Evolutionary conservation across 1,139 yeast genomes (phyloP), one percentile per base, ranked within the genome.

Genomic region (Waltiozyma sp.): DNA sequence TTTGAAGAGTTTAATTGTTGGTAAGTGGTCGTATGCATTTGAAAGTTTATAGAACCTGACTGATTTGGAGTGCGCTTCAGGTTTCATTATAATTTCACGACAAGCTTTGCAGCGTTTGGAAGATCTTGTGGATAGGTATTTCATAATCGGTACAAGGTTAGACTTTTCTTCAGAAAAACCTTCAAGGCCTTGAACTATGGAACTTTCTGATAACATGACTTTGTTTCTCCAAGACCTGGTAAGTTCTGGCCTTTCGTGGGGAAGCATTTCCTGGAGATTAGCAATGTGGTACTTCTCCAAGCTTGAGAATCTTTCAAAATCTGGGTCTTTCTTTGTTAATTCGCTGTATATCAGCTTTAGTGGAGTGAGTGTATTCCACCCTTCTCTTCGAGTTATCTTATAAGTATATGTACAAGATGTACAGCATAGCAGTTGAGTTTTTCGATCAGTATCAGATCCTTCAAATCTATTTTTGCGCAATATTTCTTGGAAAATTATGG

Each of bases 51-150:
- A 46, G 40, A 60, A 58, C 40, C 56, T 59, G 2, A 56, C 49
- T 2, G 61, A 56, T 1, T 46, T 11, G 1, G 61, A 56, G 11
- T 57, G 61, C 2, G 47, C 37, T 36, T 59, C 61, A 3, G 63
- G 61, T 40, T 51, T 50, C 44, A 55, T 49, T 19, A 63, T 37
- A 2, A 49, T 41, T 1, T 49, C 31, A 14, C 61, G 50, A 39
- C 66, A 62, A 10, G 57, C 54, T 44, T 58, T 62, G 43, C 66
- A 62, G 1, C 54, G 43, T 19, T 50, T 46, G 6, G 57, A 51
- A 4, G 44, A 41, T 36, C 56, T 58, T 1, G 57, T 49, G 18
- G 47, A 16, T 1, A 61, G 47, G 13, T 41, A 47, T 4, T 53
- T 50, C 5, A 50, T 45, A 1, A 41, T 34, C 14, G 59, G 58